Percentiles rank a stretch among this genome's conserved stretches.
phyloP scores from a whole-genome alignment of 179 eudicot genomes.

The Gypsophila paniculata region DNA sequence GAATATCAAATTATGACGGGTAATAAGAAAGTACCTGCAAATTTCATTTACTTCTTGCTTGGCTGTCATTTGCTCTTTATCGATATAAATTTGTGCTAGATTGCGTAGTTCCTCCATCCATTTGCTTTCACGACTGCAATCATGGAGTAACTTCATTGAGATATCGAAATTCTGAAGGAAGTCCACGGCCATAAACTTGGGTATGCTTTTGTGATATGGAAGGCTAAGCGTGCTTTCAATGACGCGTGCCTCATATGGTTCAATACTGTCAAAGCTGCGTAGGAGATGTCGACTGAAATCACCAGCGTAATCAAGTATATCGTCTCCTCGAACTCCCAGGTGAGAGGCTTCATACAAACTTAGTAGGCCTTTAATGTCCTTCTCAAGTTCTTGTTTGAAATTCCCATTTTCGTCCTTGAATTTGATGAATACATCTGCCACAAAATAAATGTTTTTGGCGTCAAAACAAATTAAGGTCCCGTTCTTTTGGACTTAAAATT shows the following conservation, averaged over 20 bases:
- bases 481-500: too few species aligned
- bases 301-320: constrained; percentile 39
- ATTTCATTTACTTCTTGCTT: constrained; percentile 25
- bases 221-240: constrained; percentile 9
- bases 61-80: constrained; percentile 3
- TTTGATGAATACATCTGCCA: constrained; percentile 35
- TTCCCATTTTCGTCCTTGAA: constrained; percentile 37
- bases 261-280: background rate
- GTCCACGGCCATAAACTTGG: constrained; percentile 16
- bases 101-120: constrained; percentile 24
- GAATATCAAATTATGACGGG: background rate
- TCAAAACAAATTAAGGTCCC: background rate
- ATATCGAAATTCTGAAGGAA: constrained; percentile 3
- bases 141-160: constrained; percentile 7
- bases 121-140: background rate
- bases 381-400: constrained; percentile 27
- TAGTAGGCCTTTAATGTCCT: constrained; percentile 41
- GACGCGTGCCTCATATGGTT: background rate
- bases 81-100: constrained; percentile 23
- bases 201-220: constrained; percentile 20
- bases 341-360: constrained; percentile 59
- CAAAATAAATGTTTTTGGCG: background rate
- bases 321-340: constrained; percentile 41
- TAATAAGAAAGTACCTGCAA: constrained; percentile 22
- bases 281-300: constrained; percentile 27